These are phyloP conservation scores for Chlorella sp. DNA, from an alignment of 139 green algal genomes.

Conservation along the genomic window DNA sequence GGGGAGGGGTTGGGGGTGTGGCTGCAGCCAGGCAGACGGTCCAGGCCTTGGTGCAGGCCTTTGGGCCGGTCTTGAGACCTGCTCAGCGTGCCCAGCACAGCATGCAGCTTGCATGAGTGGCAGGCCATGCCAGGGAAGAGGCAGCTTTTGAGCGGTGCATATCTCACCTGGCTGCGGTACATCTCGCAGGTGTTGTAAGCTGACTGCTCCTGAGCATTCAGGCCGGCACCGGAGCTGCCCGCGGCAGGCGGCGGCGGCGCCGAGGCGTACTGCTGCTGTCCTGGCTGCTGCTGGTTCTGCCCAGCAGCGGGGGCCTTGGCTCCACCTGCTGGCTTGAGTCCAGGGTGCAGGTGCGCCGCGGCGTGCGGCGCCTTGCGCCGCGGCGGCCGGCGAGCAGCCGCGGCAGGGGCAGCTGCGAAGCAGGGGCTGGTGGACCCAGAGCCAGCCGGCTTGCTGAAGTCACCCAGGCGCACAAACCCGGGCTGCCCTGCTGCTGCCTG, in stretches of 20 bases:
- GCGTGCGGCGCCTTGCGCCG: background rate
- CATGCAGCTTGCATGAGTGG: background rate
- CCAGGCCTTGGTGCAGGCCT: background rate
- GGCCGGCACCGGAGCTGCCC: background rate
- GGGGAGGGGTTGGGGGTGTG: background rate
- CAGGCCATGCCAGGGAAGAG: background rate
- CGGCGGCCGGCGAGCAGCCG: background rate
- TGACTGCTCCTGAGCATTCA: background rate
- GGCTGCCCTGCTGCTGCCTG: slow-evolving; percentile 8
- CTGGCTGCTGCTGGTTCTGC: background rate
- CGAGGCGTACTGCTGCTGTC: background rate
- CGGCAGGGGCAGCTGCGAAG: background rate
- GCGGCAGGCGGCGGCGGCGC: background rate
- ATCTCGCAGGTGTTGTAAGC: slow-evolving; percentile 28
- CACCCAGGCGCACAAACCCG: background rate
- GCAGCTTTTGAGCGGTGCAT: background rate
- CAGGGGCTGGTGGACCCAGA: background rate
- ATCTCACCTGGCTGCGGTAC: slow-evolving; percentile 30
- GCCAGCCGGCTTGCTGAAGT: slow-evolving; percentile 5
- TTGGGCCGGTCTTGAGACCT: too few relatives aligned
- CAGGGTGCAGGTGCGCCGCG: background rate
- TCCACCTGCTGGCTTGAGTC: background rate
- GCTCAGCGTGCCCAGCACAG: background rate
- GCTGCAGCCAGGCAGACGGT: background rate
- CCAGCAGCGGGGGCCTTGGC: background rate